phyloP scores from a whole-genome alignment of 1,284 basidiomycete species.

The Rhodotorula sp. region DNA sequence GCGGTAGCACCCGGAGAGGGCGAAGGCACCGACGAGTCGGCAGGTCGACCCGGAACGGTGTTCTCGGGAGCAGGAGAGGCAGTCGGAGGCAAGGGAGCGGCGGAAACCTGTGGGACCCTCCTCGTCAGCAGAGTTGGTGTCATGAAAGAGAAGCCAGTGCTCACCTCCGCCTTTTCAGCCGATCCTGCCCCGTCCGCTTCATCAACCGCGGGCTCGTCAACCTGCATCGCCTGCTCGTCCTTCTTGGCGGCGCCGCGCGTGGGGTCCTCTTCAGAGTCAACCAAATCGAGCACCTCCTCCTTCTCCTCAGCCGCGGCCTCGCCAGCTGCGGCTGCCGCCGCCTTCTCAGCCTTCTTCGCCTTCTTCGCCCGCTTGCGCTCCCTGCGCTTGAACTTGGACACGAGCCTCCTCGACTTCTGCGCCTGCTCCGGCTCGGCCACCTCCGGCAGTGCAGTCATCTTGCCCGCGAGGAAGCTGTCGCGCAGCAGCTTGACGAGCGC shows the following conservation, averaged over 20 bases:
- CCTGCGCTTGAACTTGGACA: neutral
- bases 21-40: neutral
- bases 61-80: no score
- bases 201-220: neutral
- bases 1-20: neutral
- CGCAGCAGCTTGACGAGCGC: neutral
- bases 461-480: neutral
- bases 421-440: neutral
- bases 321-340: neutral
- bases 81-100: no score
- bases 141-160: no score
- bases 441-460: neutral
- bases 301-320: no score
- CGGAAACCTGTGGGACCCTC: no score
- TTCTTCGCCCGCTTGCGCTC: neutral
- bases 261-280: neutral
- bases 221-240: neutral
- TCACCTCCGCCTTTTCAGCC: no score
- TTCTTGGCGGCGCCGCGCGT: neutral
- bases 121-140: no score
- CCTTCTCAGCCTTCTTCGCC: neutral
- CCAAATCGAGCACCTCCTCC: neutral
- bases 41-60: neutral
- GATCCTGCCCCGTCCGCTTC: no score
- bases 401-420: neutral